A percentile compares a stretch with the other conserved stretches of the same genome.
Conservation (phyloP, 805 yeast species). For the Brettanomyces nanus region DNA sequence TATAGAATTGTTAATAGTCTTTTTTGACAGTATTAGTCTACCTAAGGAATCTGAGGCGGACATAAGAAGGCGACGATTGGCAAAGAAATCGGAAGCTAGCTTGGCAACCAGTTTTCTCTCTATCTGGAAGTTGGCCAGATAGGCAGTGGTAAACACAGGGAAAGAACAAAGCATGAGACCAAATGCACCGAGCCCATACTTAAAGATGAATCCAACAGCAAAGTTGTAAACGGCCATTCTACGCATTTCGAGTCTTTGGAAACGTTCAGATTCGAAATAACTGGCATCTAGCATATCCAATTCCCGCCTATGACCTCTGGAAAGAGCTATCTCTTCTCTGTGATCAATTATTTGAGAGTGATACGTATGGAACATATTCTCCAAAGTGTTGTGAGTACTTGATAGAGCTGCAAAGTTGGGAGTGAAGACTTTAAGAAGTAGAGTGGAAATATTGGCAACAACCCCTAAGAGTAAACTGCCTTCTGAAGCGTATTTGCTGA, state of each 20-base stretch:
- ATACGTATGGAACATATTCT: constrained; percentile 74
- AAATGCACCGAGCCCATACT: constrained; percentile 94
- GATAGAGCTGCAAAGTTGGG: constrained; percentile 87
- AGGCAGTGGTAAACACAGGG: constrained; percentile 56
- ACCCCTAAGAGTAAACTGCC: constrained; percentile 73
- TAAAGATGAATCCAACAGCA: constrained; percentile 81
- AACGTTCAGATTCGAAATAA: constrained; percentile 74
- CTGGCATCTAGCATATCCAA: constrained; percentile 67
- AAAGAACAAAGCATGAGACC: constrained; percentile 83
- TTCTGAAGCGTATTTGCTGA: constrained; percentile 66
- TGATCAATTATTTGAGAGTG: constrained; percentile 76
- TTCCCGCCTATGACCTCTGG: constrained; percentile 76
- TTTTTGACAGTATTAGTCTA: constrained; percentile 75
- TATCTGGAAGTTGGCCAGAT: constrained; percentile 33
- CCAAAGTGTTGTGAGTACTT: constrained; percentile 66
- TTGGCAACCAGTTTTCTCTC: constrained; percentile 26
- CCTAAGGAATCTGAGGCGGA: constrained; percentile 87
- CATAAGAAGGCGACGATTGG: constrained; percentile 75
- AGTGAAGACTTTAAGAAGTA: constrained; percentile 62
- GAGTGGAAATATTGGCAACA: constrained; percentile 73
- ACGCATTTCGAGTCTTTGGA: constrained; percentile 66
- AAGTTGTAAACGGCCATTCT: constrained; percentile 70
- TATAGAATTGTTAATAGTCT: constrained; percentile 70
- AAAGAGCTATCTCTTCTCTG: constrained; percentile 80
- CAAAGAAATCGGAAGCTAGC: constrained; percentile 76